Base-by-base conservation (phyloP, 208 protist genomes). In the Leptomonas pyrrhocoris region DNA sequence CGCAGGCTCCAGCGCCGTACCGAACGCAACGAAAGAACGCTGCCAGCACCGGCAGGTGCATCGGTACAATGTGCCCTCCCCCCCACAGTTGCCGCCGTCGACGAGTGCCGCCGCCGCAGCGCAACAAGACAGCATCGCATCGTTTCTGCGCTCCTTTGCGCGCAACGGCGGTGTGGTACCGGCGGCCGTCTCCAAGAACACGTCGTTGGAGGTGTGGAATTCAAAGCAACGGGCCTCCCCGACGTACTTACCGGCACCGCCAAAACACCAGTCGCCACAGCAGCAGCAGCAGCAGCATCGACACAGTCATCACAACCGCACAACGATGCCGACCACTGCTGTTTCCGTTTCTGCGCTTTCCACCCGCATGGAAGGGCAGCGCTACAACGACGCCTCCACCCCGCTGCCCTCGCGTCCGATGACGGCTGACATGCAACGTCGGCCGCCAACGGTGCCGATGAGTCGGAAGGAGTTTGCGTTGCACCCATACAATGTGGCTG, bases 401-500 rank as follows among this genome's bases (percentile, higher is more conserved):
- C 48, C 48, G 36, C 48, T 48, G 61, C 36, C 46, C 11, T 34
- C 48, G 48, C 48, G 61, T 16, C 36, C 61, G 15, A 28, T 31
- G 27, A 55, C 61, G 36, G 61, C 61, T 6, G 61, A 67, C 3
- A 23, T 12, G 36, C 34, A 28, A 4, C 61, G 36, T 13, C 49
- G 48, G 5, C 19, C 36, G 5, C 19, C 36, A 34, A 30, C 7
- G 51, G 28, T 48, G 34, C 48, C 23, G 2, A 4, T 16, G 28
- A 2, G 28, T 5, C 13, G 18, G 30, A 21, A 7, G 2, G 23
- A 34, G 6, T 11, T 4, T 15, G 31, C n/a, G 9, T 8, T 40
- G 19, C 60, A 74, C 53, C 69, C 60, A 6, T 74, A 74, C 60
- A 68, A 56, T 43, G 51, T 58, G 16, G 27, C 21, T 8, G 40